Percentiles rank a stretch among this genome's conserved stretches.
Evolutionary conservation across 1,284 basidiomycete genomes (phyloP).

Genomic region (Gastroboletus turbinatus): DNA sequence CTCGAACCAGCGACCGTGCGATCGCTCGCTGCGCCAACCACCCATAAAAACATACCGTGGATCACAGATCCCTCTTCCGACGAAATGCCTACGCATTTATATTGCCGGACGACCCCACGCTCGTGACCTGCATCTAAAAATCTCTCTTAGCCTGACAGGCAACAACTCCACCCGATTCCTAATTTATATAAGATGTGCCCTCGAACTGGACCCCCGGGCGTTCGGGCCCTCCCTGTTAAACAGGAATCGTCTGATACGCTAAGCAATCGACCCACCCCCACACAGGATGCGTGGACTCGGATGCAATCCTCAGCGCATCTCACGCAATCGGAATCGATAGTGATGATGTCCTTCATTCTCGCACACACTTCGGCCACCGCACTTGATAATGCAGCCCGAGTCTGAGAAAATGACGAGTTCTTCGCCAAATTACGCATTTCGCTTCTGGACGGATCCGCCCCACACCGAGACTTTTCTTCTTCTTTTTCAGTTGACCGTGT

Average conservation of each 20-base stretch:
- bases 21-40: neutral
- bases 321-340: neutral
- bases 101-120: conserved; percentile 64
- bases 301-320: neutral
- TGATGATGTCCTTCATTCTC: neutral
- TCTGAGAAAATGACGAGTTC: neutral
- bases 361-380: neutral
- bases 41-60: conserved; percentile 17
- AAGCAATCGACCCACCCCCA: neutral
- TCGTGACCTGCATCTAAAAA: conserved; percentile 65
- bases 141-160: conserved; percentile 39
- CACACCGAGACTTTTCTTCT: neutral
- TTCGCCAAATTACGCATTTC: neutral
- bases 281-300: neutral
- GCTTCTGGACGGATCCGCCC: neutral
- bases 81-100: conserved; percentile 89
- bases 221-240: no score
- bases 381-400: neutral
- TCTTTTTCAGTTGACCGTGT: neutral
- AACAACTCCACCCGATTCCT: conserved; percentile 67
- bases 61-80: conserved; percentile 63
- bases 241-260: no score
- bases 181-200: no score
- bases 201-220: no score
- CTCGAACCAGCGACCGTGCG: neutral